Evolutionary conservation across 1,284 basidiomycete species (phyloP), one percentile per base, ranked within the genome.

Genomic region (Cutaneotrichosporon daszewskae): DNA sequence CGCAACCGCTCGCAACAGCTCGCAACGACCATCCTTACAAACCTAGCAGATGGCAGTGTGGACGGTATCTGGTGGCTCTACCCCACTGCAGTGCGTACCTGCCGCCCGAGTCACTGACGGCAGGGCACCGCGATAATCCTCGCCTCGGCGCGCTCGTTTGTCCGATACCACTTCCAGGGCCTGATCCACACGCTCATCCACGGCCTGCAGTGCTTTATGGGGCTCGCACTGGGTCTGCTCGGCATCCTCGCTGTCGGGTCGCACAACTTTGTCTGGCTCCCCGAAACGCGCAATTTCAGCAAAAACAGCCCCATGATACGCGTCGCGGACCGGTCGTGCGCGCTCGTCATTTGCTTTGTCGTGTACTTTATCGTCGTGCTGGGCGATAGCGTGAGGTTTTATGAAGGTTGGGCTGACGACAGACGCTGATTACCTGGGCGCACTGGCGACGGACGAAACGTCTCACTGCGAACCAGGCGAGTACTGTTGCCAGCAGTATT

Each of bases 121-220:
- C 40, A 55, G 52, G 54, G 56, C 3, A 22, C 33, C 5, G 45
- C 45, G 3, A 28, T 64, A 17, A 51, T 64, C 8, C 46, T 62
- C 13, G 37, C 44, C 19, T 46, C 52, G 2, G 1, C 51, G 16
- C 51, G 62, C 7, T 56, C 57, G 16, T 46, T 57, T 37, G 19
- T 55, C 11, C 59, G 59, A 45, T 53, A 56, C 32, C 41, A 43
- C n/a, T 44, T 37, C 16, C 16, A 38, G 3, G 37, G 43, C 1
- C 7, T 18, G 0, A 38, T 39, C 1, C 51, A 55, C 28, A 53
- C 37, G 18, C 32, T 58, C 27, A 39, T 57, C 5, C 51, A 57
- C 43, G 43, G 43, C 0, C 22, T 47, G 0, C 51, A 49, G 26
- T 31, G 58, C 3, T 17, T 39, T 1, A 18, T 47, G 7, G 62